Evolutionary conservation across 768 basidiomycete genomes (phyloP), one percentile per base, ranked within the genome.

Genomic region (Serendipita sp.): DNA sequence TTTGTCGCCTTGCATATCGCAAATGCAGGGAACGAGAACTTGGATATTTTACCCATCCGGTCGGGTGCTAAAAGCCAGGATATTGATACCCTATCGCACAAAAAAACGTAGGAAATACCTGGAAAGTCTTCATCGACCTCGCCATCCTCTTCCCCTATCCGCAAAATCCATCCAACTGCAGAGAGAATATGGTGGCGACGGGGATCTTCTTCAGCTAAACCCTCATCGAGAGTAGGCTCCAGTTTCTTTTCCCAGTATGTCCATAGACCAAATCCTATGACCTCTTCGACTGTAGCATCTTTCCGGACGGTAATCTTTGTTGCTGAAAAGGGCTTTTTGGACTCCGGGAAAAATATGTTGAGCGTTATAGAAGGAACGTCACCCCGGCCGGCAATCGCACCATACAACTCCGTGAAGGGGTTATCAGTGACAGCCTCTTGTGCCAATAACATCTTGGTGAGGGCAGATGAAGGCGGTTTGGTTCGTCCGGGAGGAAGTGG

Each of bases 81-180:
- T 33, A n/a, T 34, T 2, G 26, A 42, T 26, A 22, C 58, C n/a
- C n/a, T 20, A n/a, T 16, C 24, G 26, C n/a, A 58, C 45, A 26
- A 31, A 62, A 63, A 66, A 65, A 34, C 3, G 3, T n/a, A 24
- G 14, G 11, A 78, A 89, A 68, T 71, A 95, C 94, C 88, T 24
- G 95, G 96, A 70, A 94, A 98, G 74, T 99, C 96, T 71, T 97
- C 96, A 70, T 99, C 96, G 0, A 98, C 91, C 72, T 97, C 95
- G 16, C 96, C 96, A 71, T 98, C 94, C 48, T 93, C 90, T 68
- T 99, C 96, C 0, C 92, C 89, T 62, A 98, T 92, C 64, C 91
- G 77, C 74, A 99, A 71, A 42, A 90, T 85, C 95, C 96, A 99
- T 1, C 90, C 92, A 2, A 88, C 77, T 0, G 90, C 87, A 48